Percentiles rank a stretch among this genome's conserved stretches.
phyloP scores from a whole-genome alignment of 202 grass and related monocot species.

The Schoenoplectus triqueter region DNA sequence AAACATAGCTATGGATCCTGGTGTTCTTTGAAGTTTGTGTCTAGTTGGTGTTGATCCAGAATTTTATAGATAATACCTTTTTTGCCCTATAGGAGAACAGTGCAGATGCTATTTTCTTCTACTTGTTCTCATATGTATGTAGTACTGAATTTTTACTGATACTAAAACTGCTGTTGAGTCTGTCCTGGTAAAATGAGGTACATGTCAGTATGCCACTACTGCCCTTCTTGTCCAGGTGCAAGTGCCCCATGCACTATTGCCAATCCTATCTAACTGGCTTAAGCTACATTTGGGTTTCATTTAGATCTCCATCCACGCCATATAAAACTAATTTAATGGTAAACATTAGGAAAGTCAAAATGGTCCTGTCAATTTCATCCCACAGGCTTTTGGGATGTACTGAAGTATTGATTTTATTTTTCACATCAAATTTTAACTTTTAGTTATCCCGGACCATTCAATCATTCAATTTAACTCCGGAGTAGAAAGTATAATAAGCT shows the following conservation, averaged over 20 bases:
- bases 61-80: neutral
- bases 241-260: neutral
- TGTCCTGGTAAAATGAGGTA: neutral
- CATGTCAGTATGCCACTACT: neutral
- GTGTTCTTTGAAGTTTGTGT: neutral
- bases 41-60: conserved; percentile 9
- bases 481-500: neutral
- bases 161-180: neutral
- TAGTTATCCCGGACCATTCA: neutral
- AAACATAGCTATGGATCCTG: conserved; percentile 1
- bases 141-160: conserved; percentile 15
- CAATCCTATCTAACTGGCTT: neutral
- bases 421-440: neutral
- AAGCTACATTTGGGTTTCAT: neutral
- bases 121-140: neutral
- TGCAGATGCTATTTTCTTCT: neutral
- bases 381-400: neutral
- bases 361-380: neutral
- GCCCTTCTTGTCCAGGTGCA: neutral
- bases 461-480: neutral
- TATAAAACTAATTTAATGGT: neutral
- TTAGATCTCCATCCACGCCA: neutral
- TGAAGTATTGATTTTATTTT: conserved; percentile 11
- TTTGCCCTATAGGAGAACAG: neutral
- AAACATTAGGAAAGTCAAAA: neutral